Conservation (phyloP, 169 alveolate species). For the Ichthyophthirius multifiliis region DNA sequence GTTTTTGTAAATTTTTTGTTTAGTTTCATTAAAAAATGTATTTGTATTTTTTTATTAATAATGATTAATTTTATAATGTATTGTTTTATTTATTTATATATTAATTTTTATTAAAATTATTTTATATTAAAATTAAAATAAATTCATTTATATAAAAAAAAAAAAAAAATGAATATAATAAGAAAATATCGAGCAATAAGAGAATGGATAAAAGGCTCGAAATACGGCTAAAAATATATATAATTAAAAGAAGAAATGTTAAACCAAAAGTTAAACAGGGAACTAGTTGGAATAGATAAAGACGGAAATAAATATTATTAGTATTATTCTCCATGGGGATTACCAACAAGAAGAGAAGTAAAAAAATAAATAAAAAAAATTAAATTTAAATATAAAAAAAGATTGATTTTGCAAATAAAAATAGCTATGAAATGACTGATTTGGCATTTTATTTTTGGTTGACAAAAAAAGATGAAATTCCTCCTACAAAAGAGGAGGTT, state of each 20-base stretch:
- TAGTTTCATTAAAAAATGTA: too few species aligned
- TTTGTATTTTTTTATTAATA: too few species aligned
- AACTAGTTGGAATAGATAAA: slow-evolving; percentile 17
- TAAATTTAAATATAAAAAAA: background rate
- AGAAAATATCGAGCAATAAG: background rate
- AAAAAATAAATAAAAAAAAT: background rate
- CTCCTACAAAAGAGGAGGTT: slow-evolving; percentile 25
- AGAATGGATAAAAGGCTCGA: background rate
- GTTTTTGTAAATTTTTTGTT: too few species aligned
- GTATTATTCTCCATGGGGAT: slow-evolving; percentile 33
- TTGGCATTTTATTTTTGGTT: slow-evolving; percentile 31
- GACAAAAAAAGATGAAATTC: slow-evolving; percentile 9
- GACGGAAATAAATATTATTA: slow-evolving; percentile 30
- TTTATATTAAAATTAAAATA: too few species aligned
- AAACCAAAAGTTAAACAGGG: slow-evolving; percentile 22
- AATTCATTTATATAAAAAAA: too few species aligned
- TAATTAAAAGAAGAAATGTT: slow-evolving; percentile 17
- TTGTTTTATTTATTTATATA: too few species aligned
- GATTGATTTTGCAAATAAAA: slow-evolving; percentile 32
- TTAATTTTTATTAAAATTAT: too few species aligned
- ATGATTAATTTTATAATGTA: too few species aligned
- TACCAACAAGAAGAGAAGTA: slow-evolving; percentile 32
- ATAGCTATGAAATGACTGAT: slow-evolving; percentile 18
- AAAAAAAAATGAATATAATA: slow-evolving; percentile 1
- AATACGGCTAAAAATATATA: background rate